phyloP scores from a whole-genome alignment of 1,284 basidiomycete species.

The Ceratobasidium sp. region DNA sequence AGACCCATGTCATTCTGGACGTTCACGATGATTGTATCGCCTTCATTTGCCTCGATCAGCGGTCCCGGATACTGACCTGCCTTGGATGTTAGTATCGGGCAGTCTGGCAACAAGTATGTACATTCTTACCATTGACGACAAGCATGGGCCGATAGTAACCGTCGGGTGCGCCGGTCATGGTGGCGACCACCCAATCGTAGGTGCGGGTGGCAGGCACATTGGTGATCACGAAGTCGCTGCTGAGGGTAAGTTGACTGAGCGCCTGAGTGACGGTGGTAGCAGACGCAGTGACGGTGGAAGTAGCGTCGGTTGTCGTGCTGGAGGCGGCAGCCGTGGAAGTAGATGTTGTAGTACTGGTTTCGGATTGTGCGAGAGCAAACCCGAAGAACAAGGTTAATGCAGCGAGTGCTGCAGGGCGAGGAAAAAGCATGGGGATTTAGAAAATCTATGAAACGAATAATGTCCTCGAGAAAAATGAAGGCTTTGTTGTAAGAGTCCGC shows the following conservation, averaged over 20 bases:
- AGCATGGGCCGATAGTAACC: slow-evolving; percentile 51
- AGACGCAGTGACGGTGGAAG: not conserved
- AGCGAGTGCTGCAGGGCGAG: slow-evolving; percentile 23
- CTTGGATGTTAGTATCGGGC: slow-evolving; percentile 50
- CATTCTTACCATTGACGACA: slow-evolving; percentile 53
- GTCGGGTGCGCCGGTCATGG: slow-evolving; percentile 48
- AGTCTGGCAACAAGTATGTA: slow-evolving; percentile 52
- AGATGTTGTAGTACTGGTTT: slow-evolving; percentile 9
- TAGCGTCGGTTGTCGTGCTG: not conserved
- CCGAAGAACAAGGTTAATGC: slow-evolving; percentile 15
- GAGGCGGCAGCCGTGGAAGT: not conserved
- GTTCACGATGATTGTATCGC: slow-evolving; percentile 52
- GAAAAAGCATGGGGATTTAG: slow-evolving; percentile 12
- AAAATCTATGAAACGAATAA: slow-evolving; percentile 12
- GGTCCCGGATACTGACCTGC: slow-evolving; percentile 33
- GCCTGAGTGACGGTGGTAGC: slow-evolving; percentile 5
- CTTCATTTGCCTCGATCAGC: slow-evolving; percentile 31
- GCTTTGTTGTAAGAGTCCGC: not conserved
- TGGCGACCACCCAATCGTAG: slow-evolving; percentile 33
- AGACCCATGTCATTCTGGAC: slow-evolving; percentile 52
- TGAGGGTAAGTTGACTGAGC: slow-evolving; percentile 21
- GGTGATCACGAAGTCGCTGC: slow-evolving; percentile 37
- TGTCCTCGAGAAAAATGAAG: not conserved
- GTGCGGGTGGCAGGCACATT: slow-evolving; percentile 29
- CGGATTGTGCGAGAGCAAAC: slow-evolving; percentile 1